These are phyloP conservation scores for Ulota crispa DNA, from an alignment of 225 moss, liverwort and hornwort genomes.

Conservation along the genomic window DNA sequence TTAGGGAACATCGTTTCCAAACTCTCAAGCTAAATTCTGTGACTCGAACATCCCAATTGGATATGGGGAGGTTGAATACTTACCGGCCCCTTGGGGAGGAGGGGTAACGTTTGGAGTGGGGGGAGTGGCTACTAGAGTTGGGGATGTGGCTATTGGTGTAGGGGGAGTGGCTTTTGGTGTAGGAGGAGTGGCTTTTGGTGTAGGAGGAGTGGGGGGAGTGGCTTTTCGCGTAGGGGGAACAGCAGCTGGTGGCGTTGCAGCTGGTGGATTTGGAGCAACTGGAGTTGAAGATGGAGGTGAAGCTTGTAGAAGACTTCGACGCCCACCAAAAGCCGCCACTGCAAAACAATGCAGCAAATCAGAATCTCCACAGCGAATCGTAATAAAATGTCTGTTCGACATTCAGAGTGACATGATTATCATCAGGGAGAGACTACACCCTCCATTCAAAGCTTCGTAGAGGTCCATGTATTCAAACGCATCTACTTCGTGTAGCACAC, in stretches of 20 bases:
- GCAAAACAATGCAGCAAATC: neutral
- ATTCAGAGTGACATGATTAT: neutral
- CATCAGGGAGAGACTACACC: neutral
- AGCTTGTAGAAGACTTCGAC: constrained; percentile 33
- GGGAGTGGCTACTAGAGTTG: neutral
- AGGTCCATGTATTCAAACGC: no score
- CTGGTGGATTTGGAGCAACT: neutral
- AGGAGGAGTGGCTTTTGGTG: neutral
- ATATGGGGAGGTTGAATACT: neutral
- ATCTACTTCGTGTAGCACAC: no score
- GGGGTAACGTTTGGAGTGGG: neutral
- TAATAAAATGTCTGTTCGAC: neutral
- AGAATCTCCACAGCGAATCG: neutral
- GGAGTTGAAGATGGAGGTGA: neutral
- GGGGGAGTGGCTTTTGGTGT: neutral
- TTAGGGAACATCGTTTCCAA: neutral
- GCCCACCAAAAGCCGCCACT: constrained; percentile 25
- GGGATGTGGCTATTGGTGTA: rapidly evolving
- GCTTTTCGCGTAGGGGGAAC: no score
- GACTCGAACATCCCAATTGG: neutral
- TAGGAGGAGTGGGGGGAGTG: neutral
- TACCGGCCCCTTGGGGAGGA: neutral
- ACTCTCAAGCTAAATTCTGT: neutral
- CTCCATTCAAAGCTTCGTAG: neutral
- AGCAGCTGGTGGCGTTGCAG: neutral